phyloP scores from a whole-genome alignment of 1,139 yeast genomes.

The Lodderomyces jiufengensis region DNA sequence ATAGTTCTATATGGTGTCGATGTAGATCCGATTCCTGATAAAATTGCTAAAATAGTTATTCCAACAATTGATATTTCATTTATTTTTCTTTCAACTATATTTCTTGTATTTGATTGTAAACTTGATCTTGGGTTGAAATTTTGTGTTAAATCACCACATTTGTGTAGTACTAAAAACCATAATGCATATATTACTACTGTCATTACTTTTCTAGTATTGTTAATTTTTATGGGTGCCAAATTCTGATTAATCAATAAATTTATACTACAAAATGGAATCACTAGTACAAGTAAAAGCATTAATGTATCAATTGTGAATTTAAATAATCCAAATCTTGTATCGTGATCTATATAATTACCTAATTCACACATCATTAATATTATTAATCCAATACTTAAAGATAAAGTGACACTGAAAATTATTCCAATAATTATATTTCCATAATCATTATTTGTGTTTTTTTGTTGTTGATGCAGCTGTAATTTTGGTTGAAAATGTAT shows the following conservation, averaged over 20 bases:
- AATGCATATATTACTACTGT: conserved; percentile 16
- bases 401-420: conserved; percentile 28
- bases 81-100: conserved; percentile 37
- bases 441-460: neutral
- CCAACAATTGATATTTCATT: conserved; percentile 70
- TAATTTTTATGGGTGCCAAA: conserved; percentile 19
- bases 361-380: conserved; percentile 40
- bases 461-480: neutral
- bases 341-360: conserved; percentile 21
- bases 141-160: conserved; percentile 35
- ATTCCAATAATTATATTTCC: conserved; percentile 19
- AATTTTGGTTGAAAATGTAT: neutral
- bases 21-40: conserved; percentile 74
- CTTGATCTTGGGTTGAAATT: conserved; percentile 21
- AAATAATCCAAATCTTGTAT: conserved; percentile 25
- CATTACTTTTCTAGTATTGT: conserved; percentile 8
- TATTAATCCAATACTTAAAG: conserved; percentile 33
- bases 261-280: conserved; percentile 34
- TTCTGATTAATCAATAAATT: conserved; percentile 29
- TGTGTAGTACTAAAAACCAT: conserved; percentile 36
- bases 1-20: conserved; percentile 50
- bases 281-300: conserved; percentile 28
- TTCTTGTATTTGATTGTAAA: conserved; percentile 7
- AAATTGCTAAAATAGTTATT: conserved; percentile 63
- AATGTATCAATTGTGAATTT: conserved; percentile 31